Evolutionary conservation across 108 stramenopile genomes (phyloP).

Genomic region (Nannochloropsis granulata): DNA sequence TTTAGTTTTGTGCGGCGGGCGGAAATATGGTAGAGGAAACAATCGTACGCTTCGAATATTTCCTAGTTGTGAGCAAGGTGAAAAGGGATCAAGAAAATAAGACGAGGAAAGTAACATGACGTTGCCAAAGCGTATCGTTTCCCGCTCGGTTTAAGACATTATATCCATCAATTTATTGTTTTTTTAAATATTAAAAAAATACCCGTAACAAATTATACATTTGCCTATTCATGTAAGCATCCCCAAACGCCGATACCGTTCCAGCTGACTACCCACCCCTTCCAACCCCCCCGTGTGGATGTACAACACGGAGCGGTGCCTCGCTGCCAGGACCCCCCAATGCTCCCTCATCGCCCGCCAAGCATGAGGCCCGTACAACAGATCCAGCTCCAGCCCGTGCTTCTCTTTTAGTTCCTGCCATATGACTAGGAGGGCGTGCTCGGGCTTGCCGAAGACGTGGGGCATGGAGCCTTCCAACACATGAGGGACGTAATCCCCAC

Average conservation of each 20-base stretch:
- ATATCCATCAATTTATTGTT: no score
- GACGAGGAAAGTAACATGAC: no score
- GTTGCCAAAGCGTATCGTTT: no score
- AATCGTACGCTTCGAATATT: no score
- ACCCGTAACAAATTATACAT: no score
- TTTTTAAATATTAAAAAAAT: no score
- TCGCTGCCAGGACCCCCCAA: neutral
- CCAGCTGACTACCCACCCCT: constrained; percentile 64
- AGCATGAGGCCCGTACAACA: constrained; percentile 18
- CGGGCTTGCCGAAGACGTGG: neutral
- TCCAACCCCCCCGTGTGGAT: constrained; percentile 78
- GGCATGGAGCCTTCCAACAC: neutral
- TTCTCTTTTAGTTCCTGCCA: neutral
- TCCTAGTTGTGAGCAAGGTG: no score
- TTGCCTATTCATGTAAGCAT: constrained; percentile 27
- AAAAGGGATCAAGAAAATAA: no score
- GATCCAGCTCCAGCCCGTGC: constrained; percentile 18
- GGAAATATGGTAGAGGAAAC: no score
- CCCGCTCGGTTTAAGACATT: no score
- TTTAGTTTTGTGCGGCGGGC: no score
- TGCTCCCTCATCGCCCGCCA: constrained; percentile 11
- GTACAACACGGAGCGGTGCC: constrained; percentile 52
- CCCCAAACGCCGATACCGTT: constrained; percentile 63
- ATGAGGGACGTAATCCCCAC: neutral
- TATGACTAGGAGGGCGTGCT: neutral